Percentiles rank a stretch among this genome's conserved stretches.
phyloP scores from a whole-genome alignment of 2,329 filamentous ascomycete genomes.

The Aspergillus vadensis region DNA sequence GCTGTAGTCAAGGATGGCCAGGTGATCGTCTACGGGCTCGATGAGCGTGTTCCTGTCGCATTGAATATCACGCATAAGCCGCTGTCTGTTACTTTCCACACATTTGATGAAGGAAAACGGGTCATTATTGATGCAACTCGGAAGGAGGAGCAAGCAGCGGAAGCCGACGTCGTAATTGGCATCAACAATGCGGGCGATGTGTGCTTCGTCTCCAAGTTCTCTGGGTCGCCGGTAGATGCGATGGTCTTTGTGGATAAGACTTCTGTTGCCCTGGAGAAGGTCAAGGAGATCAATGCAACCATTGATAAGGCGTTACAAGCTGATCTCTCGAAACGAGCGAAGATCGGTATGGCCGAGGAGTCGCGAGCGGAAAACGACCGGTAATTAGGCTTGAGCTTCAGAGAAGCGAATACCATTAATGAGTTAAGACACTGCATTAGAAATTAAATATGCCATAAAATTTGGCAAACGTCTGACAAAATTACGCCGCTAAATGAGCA shows the following conservation, averaged over 20 bases:
- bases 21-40: conserved; percentile 78
- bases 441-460: background rate
- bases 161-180: conserved; percentile 74
- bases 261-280: conserved; percentile 72
- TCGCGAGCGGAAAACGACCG: conserved; percentile 83
- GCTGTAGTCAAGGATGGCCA: conserved; percentile 81
- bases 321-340: conserved; percentile 64
- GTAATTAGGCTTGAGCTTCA: conserved; percentile 41
- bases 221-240: conserved; percentile 80
- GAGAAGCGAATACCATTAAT: conserved; percentile 8
- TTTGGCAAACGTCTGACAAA: background rate
- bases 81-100: conserved; percentile 86
- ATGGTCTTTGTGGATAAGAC: conserved; percentile 75
- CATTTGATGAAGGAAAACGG: conserved; percentile 59
- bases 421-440: background rate
- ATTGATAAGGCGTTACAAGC: conserved; percentile 73
- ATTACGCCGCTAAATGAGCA: background rate
- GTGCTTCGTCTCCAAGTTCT: conserved; percentile 87
- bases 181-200: conserved; percentile 89
- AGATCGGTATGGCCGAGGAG: conserved; percentile 78
- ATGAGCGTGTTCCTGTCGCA: conserved; percentile 86
- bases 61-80: conserved; percentile 90
- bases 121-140: conserved; percentile 50
- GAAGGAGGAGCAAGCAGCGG: conserved; percentile 57
- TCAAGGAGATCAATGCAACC: conserved; percentile 74